Evolutionary conservation across 2,329 filamentous ascomycete species (phyloP).

Genomic region (Chaetomium olivaceum): DNA sequence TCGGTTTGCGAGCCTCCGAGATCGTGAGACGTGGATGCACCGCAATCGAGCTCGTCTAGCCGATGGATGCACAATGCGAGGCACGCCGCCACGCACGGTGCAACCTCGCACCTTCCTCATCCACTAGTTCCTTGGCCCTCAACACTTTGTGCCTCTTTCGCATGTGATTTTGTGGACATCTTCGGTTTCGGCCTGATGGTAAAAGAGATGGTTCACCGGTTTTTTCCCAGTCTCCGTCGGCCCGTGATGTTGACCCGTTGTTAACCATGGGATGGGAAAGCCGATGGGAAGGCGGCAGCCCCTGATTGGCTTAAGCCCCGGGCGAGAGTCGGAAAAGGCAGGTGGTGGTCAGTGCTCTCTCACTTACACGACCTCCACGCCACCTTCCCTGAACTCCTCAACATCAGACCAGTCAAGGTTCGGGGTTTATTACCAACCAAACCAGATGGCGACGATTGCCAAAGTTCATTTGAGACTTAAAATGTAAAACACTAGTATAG

Average conservation of each 20-base stretch:
- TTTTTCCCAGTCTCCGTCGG: not conserved
- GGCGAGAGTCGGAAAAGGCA: constrained; percentile 22
- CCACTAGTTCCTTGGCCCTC: not conserved
- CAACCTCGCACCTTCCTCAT: constrained; percentile 11
- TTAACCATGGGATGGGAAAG: not conserved
- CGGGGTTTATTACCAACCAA: not conserved
- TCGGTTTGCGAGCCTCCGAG: not conserved
- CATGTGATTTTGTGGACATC: constrained; percentile 6
- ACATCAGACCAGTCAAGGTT: not conserved
- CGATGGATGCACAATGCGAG: not conserved
- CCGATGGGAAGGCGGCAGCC: not conserved
- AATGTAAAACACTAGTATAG: not conserved
- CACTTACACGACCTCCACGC: not conserved
- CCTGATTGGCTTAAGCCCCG: constrained; percentile 24
- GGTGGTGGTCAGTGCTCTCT: constrained; percentile 25
- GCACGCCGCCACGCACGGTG: not conserved
- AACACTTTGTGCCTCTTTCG: constrained; percentile 6
- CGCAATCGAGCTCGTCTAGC: not conserved
- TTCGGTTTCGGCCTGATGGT: not conserved
- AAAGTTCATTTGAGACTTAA: not conserved
- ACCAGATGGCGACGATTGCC: not conserved
- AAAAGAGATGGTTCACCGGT: not conserved
- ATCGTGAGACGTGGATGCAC: not conserved
- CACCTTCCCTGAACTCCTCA: not conserved
- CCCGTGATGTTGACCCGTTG: not conserved